These are phyloP conservation scores for Penicillium brevicompactum DNA, from an alignment of 2,329 filamentous ascomycete species.

Conservation along the genomic window DNA sequence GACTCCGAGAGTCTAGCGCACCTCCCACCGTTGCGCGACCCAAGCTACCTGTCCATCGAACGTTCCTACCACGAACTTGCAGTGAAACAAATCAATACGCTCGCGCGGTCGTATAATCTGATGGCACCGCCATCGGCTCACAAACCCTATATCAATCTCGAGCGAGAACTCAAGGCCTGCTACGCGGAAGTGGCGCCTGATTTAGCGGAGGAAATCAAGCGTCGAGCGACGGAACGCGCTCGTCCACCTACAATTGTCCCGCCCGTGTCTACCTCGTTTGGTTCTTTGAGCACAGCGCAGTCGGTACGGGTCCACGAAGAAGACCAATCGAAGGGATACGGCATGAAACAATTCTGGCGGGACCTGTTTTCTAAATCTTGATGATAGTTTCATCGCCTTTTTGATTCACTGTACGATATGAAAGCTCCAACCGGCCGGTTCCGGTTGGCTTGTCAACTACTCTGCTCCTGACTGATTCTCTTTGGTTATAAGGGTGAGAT, in stretches of 20 bases:
- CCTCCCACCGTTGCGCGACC: slow-evolving; percentile 72
- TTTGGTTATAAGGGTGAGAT: not conserved
- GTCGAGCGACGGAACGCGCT: slow-evolving; percentile 60
- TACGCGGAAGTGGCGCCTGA: slow-evolving; percentile 83
- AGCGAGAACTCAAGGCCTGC: slow-evolving; percentile 78
- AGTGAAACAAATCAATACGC: slow-evolving; percentile 74
- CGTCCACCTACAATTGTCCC: slow-evolving; percentile 35
- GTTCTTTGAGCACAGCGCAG: slow-evolving; percentile 55
- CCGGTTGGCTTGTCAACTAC: not conserved
- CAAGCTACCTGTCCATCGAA: slow-evolving; percentile 73
- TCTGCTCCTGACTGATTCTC: not conserved
- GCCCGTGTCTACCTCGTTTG: slow-evolving; percentile 54
- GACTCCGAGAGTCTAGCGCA: slow-evolving; percentile 35
- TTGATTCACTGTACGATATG: not conserved
- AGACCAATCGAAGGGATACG: slow-evolving; percentile 70
- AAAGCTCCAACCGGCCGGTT: not conserved
- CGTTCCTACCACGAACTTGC: slow-evolving; percentile 73
- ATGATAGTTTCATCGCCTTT: not conserved
- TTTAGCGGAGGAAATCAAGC: slow-evolving; percentile 70
- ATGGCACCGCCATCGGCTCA: slow-evolving; percentile 91
- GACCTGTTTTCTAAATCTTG: slow-evolving; percentile 64
- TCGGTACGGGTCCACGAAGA: slow-evolving; percentile 71
- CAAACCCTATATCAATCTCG: slow-evolving; percentile 85
- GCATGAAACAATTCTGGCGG: slow-evolving; percentile 85
- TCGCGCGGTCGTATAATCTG: slow-evolving; percentile 88